Evolutionary conservation across 768 basidiomycete species (phyloP), one percentile per base, ranked within the genome.

Genomic region (Lactarius quietus): DNA sequence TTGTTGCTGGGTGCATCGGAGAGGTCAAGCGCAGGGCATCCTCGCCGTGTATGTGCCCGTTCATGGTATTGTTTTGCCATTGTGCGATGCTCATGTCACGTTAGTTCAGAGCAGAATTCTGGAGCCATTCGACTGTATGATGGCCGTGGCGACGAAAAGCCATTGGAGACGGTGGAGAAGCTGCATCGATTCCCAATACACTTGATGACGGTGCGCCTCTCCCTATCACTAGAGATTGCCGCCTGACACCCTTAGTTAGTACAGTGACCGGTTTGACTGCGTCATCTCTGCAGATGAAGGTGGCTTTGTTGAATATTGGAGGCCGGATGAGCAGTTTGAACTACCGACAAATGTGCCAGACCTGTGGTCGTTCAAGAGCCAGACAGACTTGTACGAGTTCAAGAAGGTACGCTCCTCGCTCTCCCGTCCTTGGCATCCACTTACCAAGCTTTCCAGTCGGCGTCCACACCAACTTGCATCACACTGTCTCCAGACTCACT

Each of bases 291-390:
- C 93, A 2, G 97, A 99, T 70, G 91, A 97, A 75, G 86, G 85
- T 14, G 97, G 97, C 0, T 97, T 98, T 72, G 78, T 99, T 35
- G 97, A 99, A 75, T 97, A 95, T 74, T 99, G 97, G 97, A 85
- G 87, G 72, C 95, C 96, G 0, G 76, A 74, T 10, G 95, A 98
- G 73, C 93, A 94, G 2, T 98, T 95, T 74, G 89, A 86, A 58
- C 76, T 86, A 45, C 96, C 97, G 1, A 86, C 86, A 69, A 86
- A 88, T 62, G 80, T 93, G 1, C 80, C 85, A 2, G 88, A 89
- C 1, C 74, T 97, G 67, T 99, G 96, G 96, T 80, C 86, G 36
- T 95, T 83, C 78, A 98, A 98, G 75, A 90, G 86, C 59, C 84
- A 88, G 48, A 98, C 97, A 0, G 94, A 98, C 72, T 75, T 98